phyloP scores from a whole-genome alignment of 345 rosid species.

The Acer saccharum region DNA sequence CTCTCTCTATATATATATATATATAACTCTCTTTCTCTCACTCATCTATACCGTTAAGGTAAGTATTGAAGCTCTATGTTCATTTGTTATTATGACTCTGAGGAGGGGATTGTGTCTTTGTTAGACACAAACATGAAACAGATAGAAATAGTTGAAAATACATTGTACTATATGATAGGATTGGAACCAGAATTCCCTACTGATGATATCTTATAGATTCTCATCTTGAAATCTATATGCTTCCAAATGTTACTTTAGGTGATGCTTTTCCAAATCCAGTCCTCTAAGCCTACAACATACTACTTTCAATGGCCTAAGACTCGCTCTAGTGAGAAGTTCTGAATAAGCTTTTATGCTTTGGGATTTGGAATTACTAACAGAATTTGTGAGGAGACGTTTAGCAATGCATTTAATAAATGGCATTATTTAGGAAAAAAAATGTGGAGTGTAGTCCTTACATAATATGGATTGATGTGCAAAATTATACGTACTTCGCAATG shows the following conservation, averaged over 20 bases:
- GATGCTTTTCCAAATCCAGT: neutral
- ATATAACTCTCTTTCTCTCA: too few relatives aligned
- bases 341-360: too few relatives aligned
- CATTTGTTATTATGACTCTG: too few relatives aligned
- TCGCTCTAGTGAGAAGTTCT: neutral
- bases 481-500: too few relatives aligned
- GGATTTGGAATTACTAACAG: neutral
- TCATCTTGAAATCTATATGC: neutral
- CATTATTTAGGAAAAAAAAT: too few relatives aligned
- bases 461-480: too few relatives aligned
- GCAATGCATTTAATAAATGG: neutral
- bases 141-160: too few relatives aligned
- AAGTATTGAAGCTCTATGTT: too few relatives aligned
- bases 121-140: neutral
- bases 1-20: too few relatives aligned
- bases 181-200: neutral
- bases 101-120: neutral
- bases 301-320: neutral
- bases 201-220: neutral
- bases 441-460: too few relatives aligned
- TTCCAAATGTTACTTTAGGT: neutral
- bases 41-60: too few relatives aligned
- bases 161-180: neutral
- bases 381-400: neutral
- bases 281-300: constrained; percentile 5